Evolutionary conservation across 192 early-diverging fungal species (phyloP).

Genomic region (Coemansia sp.): DNA sequence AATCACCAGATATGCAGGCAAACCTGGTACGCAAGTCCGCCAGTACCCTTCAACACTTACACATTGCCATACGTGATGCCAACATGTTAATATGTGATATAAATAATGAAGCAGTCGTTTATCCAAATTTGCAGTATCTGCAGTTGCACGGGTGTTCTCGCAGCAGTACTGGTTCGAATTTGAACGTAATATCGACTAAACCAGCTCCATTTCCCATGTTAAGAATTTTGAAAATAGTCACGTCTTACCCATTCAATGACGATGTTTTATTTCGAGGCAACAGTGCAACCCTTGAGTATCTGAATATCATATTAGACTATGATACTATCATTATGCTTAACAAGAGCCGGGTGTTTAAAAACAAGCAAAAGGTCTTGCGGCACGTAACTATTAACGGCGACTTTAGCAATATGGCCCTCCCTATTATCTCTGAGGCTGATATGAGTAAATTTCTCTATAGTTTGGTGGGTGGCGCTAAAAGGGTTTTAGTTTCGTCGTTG

Average conservation of each 20-base stretch:
- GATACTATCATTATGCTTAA: background rate
- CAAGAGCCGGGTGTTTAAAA: background rate
- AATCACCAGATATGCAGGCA: background rate
- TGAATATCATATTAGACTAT: background rate
- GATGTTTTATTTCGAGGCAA: slow-evolving; percentile 13
- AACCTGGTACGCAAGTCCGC: background rate
- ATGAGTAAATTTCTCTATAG: background rate
- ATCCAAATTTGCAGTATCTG: background rate
- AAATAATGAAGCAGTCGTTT: background rate
- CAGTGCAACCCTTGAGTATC: background rate
- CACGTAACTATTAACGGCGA: background rate
- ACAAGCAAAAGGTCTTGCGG: background rate
- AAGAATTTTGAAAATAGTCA: background rate
- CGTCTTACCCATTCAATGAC: slow-evolving; percentile 1
- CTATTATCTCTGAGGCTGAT: background rate
- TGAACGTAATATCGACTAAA: background rate
- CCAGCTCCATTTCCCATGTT: slow-evolving; percentile 9
- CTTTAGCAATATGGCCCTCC: background rate
- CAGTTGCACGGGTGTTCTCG: background rate
- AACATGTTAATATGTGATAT: background rate
- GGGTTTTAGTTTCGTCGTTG: background rate
- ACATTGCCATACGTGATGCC: background rate
- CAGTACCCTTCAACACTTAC: background rate
- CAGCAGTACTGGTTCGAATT: too few species aligned
- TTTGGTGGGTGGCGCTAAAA: background rate